phyloP scores from a whole-genome alignment of 1,284 basidiomycete species.

The Inonotus hispidus region DNA sequence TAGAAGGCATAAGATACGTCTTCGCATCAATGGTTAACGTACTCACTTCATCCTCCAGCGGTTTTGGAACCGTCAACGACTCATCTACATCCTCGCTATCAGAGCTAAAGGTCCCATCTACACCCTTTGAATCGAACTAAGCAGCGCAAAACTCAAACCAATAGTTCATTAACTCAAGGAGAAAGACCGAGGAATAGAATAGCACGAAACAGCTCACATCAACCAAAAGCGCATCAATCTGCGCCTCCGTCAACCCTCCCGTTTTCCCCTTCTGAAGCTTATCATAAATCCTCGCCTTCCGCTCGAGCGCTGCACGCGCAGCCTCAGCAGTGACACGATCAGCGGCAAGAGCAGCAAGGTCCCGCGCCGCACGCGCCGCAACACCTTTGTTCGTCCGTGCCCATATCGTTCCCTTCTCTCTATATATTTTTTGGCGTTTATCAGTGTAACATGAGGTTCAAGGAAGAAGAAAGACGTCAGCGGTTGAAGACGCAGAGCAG shows the following conservation, averaged over 20 bases:
- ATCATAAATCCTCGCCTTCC: constrained; percentile 81
- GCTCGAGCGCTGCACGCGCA: constrained; percentile 62
- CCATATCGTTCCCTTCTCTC: constrained; percentile 62
- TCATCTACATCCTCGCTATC: constrained; percentile 74
- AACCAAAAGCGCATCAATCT: constrained; percentile 71
- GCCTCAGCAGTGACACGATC: constrained; percentile 65
- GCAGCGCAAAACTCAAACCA: too few relatives aligned
- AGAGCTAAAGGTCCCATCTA: constrained; percentile 45
- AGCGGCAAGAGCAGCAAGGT: constrained; percentile 60
- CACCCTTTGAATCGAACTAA: constrained; percentile 69
- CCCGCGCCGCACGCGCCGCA: constrained; percentile 50
- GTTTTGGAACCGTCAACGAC: constrained; percentile 52
- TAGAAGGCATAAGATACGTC: neutral
- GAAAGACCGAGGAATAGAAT: neutral
- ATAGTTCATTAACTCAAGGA: neutral
- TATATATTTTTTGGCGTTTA: neutral
- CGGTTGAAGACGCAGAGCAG: neutral
- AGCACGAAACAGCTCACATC: constrained; percentile 60
- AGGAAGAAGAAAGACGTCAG: too few relatives aligned
- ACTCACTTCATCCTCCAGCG: constrained; percentile 38
- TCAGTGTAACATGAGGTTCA: neutral
- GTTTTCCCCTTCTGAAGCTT: constrained; percentile 76
- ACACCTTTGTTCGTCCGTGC: constrained; percentile 68
- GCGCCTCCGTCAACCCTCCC: constrained; percentile 72
- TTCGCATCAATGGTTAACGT: neutral